Base-by-base conservation (phyloP, 1,284 basidiomycete genomes). In the Austroboletus niveus region DNA sequence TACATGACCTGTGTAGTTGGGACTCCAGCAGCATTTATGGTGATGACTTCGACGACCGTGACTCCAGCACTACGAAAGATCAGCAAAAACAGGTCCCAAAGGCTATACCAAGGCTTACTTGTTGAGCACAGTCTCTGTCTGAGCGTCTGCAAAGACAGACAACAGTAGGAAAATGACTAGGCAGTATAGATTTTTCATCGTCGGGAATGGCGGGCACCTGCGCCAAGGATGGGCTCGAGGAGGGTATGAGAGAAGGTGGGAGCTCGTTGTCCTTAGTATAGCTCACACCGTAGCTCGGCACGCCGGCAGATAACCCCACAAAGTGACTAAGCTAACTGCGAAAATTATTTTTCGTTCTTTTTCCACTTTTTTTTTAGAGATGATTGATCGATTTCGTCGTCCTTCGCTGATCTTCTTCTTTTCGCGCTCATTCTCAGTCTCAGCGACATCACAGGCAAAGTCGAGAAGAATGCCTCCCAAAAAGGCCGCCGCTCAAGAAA, bases 401-500 rank as follows among this genome's bases (percentile, higher is more conserved):
- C 48, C 64, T 51, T 43, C 52, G 10, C 36, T 57, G 38, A 5
- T 49, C 24, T 43, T 51, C 40, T 46, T 58, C 51, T 56, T 62
- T 32, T 30, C 56, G 39, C 59, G 59, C 24, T 55, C 60, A 20
- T 63, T 64, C 54, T 58, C 59, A 9, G 34, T 46, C 51, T 62
- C 60, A 36, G 14, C 53, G 42, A 48, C 53, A 48, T 42, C 54
- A 22, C 66, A 68, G 58, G 72, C 71, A 60, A 82, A 80, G 69
- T 39, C 52, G 9, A 79, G 72, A 57, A 90, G 73, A 68, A 94
- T 94, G 89, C 86, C 92, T 12, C 93, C 93, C 9, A 93, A 92
- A 75, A 93, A 92, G 72, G 81, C 82, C 51, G 75, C 77, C 51
- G 77, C 67, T 30, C 76, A 77, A 35, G 90, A 93, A 75, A 95